Conservation (phyloP, 2,329 filamentous ascomycete genomes). For the Cordyceps farinosa region DNA sequence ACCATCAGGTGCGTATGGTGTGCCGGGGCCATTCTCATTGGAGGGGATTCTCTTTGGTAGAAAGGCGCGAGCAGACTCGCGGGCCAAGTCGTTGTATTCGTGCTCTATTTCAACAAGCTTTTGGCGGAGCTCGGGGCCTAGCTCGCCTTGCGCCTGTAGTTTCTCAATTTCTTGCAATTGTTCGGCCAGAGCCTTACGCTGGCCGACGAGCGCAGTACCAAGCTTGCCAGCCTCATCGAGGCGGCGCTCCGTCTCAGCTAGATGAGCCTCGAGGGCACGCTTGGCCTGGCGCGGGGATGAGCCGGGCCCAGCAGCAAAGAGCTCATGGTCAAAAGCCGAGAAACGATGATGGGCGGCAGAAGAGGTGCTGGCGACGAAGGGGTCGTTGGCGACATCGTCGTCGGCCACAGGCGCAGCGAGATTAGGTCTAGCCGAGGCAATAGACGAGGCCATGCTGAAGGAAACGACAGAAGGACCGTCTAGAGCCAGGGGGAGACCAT, state of each 20-base stretch:
- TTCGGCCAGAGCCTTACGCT: constrained; percentile 78
- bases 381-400: constrained; percentile 51
- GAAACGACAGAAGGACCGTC: constrained; percentile 14
- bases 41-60: constrained; percentile 76
- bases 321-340: constrained; percentile 75
- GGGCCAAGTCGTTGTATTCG: constrained; percentile 91
- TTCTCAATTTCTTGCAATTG: constrained; percentile 81
- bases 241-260: constrained; percentile 86
- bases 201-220: constrained; percentile 81
- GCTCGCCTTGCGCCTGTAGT: constrained; percentile 69
- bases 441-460: constrained; percentile 42
- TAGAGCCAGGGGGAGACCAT: constrained; percentile 18
- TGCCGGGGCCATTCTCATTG: constrained; percentile 54
- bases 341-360: constrained; percentile 62
- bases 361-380: constrained; percentile 51
- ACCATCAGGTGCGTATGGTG: constrained; percentile 51
- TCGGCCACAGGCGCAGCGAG: constrained; percentile 38
- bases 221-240: constrained; percentile 88
- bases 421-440: constrained; percentile 40
- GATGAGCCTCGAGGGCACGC: constrained; percentile 82
- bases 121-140: constrained; percentile 76
- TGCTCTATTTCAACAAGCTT: constrained; percentile 84
- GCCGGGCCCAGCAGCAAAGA: constrained; percentile 72
- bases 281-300: constrained; percentile 83
- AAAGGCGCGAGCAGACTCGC: constrained; percentile 85